Percentiles rank a stretch among this genome's conserved stretches.
phyloP scores from a whole-genome alignment of 2,329 filamentous ascomycete species.

The Scedosporium boydii region DNA sequence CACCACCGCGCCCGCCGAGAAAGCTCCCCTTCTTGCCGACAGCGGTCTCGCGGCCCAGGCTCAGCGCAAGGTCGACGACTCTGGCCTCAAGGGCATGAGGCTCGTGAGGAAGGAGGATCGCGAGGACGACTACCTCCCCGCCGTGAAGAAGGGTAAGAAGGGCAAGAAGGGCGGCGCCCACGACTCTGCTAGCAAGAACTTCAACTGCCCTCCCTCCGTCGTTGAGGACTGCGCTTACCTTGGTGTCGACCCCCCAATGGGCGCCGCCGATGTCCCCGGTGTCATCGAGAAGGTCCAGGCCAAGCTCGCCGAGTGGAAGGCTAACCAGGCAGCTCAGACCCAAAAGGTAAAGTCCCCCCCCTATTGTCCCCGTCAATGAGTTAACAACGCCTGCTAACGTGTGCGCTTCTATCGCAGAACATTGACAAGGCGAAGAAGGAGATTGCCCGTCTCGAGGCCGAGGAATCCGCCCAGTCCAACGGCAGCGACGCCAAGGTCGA shows the following conservation, averaged over 20 bases:
- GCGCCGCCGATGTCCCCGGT: conserved; percentile 68
- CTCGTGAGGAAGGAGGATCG: conserved; percentile 79
- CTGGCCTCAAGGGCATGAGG: conserved; percentile 76
- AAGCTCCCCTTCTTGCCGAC: conserved; percentile 52
- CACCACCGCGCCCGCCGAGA: conserved; percentile 51
- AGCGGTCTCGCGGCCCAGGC: conserved; percentile 71
- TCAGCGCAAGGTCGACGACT: conserved; percentile 73
- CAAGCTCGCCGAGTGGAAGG: conserved; percentile 87
- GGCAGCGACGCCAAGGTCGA: conserved; percentile 44
- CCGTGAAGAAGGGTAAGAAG: conserved; percentile 82
- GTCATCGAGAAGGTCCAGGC: conserved; percentile 83
- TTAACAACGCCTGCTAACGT: background rate
- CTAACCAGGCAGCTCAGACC: conserved; percentile 81
- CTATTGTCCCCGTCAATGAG: background rate
- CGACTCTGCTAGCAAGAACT: conserved; percentile 43
- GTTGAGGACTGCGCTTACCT: conserved; percentile 84
- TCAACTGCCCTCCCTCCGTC: conserved; percentile 82
- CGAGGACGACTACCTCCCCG: conserved; percentile 78
- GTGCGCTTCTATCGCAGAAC: conserved; percentile 52
- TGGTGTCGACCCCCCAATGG: conserved; percentile 80
- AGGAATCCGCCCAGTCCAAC: conserved; percentile 35
- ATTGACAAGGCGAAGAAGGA: conserved; percentile 94
- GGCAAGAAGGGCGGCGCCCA: conserved; percentile 55
- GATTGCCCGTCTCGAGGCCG: conserved; percentile 73
- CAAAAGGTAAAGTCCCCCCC: conserved; percentile 60